phyloP scores from a whole-genome alignment of 202 grass and related monocot genomes.

The Bolboschoenoplectus hybrid region DNA sequence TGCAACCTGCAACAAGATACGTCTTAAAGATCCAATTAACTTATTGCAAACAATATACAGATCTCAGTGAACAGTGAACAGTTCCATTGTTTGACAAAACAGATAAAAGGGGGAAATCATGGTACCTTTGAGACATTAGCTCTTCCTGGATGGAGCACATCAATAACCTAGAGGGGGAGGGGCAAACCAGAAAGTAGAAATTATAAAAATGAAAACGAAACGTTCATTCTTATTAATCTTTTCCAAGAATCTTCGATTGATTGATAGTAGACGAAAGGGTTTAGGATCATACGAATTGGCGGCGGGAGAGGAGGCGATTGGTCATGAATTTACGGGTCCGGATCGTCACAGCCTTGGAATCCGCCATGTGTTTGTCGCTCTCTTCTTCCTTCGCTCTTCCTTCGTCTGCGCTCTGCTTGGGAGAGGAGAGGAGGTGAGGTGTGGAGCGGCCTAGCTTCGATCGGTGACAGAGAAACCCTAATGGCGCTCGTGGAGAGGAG shows the following conservation, averaged over 20 bases:
- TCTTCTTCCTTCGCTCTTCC: constrained; percentile 28
- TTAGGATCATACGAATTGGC: constrained; percentile 56
- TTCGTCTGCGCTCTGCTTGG: not conserved
- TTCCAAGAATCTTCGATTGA: not conserved
- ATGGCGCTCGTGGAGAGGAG: not conserved
- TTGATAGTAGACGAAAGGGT: not conserved
- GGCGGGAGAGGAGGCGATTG: constrained; percentile 68
- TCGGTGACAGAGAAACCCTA: not conserved
- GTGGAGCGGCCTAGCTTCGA: not conserved
- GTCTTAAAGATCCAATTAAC: not conserved
- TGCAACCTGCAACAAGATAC: not conserved
- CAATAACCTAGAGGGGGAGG: constrained; percentile 51
- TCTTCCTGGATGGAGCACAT: constrained; percentile 63
- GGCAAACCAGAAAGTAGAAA: not conserved
- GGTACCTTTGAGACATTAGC: constrained; percentile 72
- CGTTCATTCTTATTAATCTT: not conserved
- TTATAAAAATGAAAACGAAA: not conserved
- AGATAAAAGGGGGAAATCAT: not conserved
- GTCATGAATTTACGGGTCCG: constrained; percentile 79
- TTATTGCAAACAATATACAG: not conserved
- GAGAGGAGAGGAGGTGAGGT: not conserved
- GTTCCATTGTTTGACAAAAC: not conserved
- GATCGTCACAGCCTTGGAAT: constrained; percentile 66
- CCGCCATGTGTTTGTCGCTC: constrained; percentile 42
- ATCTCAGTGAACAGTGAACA: not conserved